These are phyloP conservation scores for Citrus maxima DNA, from an alignment of 345 rosid species.

Conservation along the genomic window DNA sequence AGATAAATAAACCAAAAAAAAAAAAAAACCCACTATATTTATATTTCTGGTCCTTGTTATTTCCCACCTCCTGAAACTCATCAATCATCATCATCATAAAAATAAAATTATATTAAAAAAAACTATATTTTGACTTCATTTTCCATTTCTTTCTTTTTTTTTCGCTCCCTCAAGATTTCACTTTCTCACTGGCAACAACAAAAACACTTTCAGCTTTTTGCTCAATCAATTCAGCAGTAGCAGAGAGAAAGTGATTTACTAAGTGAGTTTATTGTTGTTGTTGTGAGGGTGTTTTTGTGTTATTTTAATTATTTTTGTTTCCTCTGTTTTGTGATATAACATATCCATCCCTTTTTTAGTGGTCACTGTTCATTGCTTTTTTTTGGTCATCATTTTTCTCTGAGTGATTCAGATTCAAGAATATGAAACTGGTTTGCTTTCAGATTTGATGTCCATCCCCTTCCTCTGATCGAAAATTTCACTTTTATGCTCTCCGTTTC, in stretches of 20 bases:
- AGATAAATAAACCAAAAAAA: not conserved
- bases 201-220: conserved; percentile 8
- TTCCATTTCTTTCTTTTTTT: too few relatives aligned
- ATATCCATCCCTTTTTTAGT: conserved; percentile 14
- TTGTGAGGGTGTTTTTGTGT: not conserved
- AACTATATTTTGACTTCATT: not conserved
- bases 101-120: not conserved
- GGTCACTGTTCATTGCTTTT: not conserved
- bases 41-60: conserved; percentile 12
- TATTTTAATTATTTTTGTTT: not conserved
- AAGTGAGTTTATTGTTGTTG: not conserved
- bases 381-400: conserved; percentile 19
- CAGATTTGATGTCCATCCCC: conserved; percentile 20
- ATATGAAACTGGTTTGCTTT: conserved; percentile 19
- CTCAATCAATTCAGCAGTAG: conserved; percentile 1
- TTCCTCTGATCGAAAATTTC: not conserved
- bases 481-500: too few relatives aligned
- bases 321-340: not conserved
- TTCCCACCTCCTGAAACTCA: conserved; percentile 2
- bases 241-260: not conserved
- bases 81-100: not conserved
- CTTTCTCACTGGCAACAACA: conserved; percentile 12
- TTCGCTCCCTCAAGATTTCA: not conserved
- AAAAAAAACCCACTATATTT: not conserved
- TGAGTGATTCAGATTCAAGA: conserved; percentile 24